These are phyloP conservation scores for Neoscytalidium dimidiatum DNA, from an alignment of 2,329 filamentous ascomycete genomes.

Conservation along the genomic window DNA sequence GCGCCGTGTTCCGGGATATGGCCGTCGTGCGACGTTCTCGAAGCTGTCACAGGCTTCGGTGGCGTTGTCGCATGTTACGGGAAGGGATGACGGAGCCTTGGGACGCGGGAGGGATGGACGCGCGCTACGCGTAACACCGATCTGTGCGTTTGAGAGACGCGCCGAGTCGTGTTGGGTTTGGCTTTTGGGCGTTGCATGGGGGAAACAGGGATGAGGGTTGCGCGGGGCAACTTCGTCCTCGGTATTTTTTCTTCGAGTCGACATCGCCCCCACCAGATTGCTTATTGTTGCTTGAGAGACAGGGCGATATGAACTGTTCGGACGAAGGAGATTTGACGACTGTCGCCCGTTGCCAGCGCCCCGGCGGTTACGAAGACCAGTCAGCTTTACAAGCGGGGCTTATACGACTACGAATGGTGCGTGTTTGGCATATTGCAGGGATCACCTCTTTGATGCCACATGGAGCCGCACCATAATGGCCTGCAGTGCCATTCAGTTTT, in stretches of 20 bases:
- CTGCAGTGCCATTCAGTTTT: not conserved
- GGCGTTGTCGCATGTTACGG: not conserved
- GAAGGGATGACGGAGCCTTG: not conserved
- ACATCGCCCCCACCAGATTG: no score
- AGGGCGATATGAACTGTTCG: no score
- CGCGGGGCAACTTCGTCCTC: not conserved
- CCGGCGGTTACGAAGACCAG: not conserved
- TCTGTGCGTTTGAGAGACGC: not conserved
- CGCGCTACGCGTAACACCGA: not conserved
- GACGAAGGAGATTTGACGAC: no score
- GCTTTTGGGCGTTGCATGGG: not conserved
- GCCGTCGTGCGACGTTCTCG: not conserved
- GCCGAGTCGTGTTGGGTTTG: slow-evolving; percentile 4
- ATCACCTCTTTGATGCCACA: not conserved
- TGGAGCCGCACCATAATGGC: not conserved
- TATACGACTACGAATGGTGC: not conserved
- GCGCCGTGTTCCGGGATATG: not conserved
- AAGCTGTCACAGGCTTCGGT: not conserved
- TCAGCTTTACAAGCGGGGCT: not conserved
- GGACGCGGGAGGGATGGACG: not conserved
- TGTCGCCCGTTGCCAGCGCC: no score
- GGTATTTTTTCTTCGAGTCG: no score
- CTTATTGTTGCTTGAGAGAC: no score
- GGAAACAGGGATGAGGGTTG: not conserved
- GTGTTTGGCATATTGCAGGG: not conserved